Evolutionary conservation across 768 basidiomycete genomes (phyloP).

Genomic region (Rhodotorula paludigena): DNA sequence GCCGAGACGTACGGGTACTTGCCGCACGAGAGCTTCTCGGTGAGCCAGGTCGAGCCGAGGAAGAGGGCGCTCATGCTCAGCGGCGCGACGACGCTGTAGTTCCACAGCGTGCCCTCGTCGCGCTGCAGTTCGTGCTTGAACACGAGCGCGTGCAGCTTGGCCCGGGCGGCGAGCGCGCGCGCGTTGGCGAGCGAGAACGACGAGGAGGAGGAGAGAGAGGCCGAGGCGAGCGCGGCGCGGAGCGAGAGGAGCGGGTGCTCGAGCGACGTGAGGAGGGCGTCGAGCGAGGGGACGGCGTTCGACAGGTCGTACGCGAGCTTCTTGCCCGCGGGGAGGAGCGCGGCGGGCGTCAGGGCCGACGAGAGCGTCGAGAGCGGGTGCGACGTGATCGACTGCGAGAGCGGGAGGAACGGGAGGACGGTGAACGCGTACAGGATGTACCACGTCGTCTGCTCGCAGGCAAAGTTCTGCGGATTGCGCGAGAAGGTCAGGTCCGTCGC

Average conservation of each 20-base stretch:
- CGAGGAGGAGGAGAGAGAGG: not conserved
- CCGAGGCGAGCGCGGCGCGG: not conserved
- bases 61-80: conserved; percentile 66
- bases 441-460: conserved; percentile 73
- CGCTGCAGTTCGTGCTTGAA: conserved; percentile 42
- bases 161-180: not conserved
- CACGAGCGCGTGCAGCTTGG: conserved; percentile 29
- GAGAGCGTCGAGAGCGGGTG: conserved; percentile 27
- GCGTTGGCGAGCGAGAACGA: conserved; percentile 20
- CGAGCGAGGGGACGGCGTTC: conserved; percentile 44
- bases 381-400: conserved; percentile 19
- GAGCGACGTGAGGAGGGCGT: conserved; percentile 55
- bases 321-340: not conserved
- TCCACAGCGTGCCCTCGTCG: conserved; percentile 30
- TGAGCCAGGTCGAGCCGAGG: conserved; percentile 67
- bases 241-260: conserved; percentile 9
- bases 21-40: conserved; percentile 67
- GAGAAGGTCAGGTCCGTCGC: not conserved
- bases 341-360: not conserved
- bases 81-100: conserved; percentile 54
- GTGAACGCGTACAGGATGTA: conserved; percentile 30
- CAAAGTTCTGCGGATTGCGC: conserved; percentile 57
- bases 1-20: conserved; percentile 59
- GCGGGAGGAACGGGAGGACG: conserved; percentile 27
- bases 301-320: no score